Percentiles rank a stretch among this genome's conserved stretches.
These are phyloP conservation scores for Dunaliella sp. DNA, from an alignment of 139 green algal species.

Conservation along the genomic window DNA sequence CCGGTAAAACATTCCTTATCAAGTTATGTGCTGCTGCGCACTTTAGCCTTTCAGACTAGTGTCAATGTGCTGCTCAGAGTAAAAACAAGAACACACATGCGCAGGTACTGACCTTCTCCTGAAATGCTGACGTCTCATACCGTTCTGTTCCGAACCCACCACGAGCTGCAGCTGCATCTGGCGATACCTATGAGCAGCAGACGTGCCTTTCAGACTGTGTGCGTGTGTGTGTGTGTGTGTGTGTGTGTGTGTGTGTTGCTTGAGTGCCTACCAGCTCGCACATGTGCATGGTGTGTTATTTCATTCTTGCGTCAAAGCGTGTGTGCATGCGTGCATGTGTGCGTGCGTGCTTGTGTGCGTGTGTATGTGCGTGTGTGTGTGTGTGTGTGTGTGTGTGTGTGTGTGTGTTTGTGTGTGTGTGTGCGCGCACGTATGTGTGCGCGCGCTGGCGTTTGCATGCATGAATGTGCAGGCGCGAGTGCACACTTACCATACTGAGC, in stretches of 20 bases:
- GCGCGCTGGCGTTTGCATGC: background rate
- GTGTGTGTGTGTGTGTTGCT: background rate
- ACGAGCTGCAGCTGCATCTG: slow-evolving; percentile 54
- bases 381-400: background rate
- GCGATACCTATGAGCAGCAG: background rate
- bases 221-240: background rate
- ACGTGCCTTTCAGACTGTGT: background rate
- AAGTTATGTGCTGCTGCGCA: too few species aligned
- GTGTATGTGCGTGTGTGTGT: background rate
- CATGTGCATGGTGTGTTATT: too few species aligned
- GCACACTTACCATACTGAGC: too few species aligned
- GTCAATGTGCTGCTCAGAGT: too few species aligned
- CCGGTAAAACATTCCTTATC: too few species aligned
- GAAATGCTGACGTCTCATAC: slow-evolving; percentile 79
- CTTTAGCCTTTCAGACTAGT: too few species aligned
- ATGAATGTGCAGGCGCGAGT: too few species aligned
- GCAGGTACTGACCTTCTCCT: slow-evolving; percentile 42
- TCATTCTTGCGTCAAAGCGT: too few species aligned
- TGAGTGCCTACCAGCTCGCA: too few species aligned
- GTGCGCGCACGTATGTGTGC: background rate
- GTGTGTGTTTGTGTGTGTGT: background rate
- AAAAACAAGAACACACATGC: too few species aligned
- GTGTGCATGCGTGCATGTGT: too few species aligned
- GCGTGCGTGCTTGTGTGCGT: background rate
- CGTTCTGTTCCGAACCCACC: slow-evolving; percentile 87